Evolutionary conservation across 2,329 filamentous ascomycete genomes (phyloP).

Genomic region (Scorias spongiosa): DNA sequence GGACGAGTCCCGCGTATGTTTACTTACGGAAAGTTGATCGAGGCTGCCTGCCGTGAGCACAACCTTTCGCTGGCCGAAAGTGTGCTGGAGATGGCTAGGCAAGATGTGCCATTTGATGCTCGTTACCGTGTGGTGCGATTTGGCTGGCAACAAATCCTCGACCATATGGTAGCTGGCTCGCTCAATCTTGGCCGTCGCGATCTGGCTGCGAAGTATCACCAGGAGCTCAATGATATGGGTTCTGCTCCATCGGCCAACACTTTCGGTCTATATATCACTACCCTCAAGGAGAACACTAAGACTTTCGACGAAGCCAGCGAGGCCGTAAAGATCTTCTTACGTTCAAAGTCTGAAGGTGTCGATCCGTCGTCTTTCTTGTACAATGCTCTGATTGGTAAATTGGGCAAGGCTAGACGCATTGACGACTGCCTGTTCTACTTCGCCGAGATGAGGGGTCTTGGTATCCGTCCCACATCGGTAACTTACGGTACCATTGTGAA

Average conservation of each 20-base stretch:
- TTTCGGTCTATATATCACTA: conserved; percentile 98
- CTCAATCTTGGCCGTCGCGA: conserved; percentile 68
- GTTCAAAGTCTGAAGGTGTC: conserved; percentile 83
- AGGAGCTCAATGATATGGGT: conserved; percentile 81
- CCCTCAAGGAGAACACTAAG: conserved; percentile 89
- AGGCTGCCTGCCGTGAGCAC: conserved; percentile 74
- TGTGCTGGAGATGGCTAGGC: conserved; percentile 74
- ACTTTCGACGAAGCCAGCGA: conserved; percentile 96
- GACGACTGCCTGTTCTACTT: conserved; percentile 98
- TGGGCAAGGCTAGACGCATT: conserved; percentile 92
- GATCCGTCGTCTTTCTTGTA: conserved; percentile 95
- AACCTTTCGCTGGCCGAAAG: conserved; percentile 73
- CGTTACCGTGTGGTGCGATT: conserved; percentile 82
- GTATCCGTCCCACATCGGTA: conserved; percentile 89
- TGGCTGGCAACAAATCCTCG: conserved; percentile 90
- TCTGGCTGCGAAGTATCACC: conserved; percentile 73
- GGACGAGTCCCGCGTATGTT: conserved; percentile 90
- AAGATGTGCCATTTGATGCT: conserved; percentile 69
- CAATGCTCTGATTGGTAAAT: conserved; percentile 94
- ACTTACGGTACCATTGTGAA: conserved; percentile 98
- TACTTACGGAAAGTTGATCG: conserved; percentile 90
- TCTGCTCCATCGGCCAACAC: conserved; percentile 91
- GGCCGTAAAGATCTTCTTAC: conserved; percentile 92
- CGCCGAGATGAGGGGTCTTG: conserved; percentile 84
- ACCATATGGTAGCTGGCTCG: conserved; percentile 90